phyloP scores from a whole-genome alignment of 2,329 filamentous ascomycete species.

The Phaeosphaeria sp. region DNA sequence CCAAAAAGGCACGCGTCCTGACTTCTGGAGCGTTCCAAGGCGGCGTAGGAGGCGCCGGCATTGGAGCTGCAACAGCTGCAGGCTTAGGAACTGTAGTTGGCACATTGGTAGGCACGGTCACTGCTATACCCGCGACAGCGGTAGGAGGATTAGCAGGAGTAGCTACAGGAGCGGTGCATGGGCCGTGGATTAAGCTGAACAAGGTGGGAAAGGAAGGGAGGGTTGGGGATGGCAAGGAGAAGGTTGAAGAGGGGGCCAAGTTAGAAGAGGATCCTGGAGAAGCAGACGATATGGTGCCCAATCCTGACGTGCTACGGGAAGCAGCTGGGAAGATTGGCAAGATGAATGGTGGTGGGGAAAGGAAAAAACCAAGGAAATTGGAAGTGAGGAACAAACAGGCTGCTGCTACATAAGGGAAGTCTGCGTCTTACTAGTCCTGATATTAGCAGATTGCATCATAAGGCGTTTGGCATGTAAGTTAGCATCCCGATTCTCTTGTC shows the following conservation, averaged over 20 bases:
- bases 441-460: not conserved
- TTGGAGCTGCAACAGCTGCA: slow-evolving; percentile 50
- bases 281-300: slow-evolving; percentile 4
- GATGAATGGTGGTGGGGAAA: slow-evolving; percentile 14
- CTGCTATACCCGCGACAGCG: slow-evolving; percentile 48
- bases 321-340: slow-evolving; percentile 11
- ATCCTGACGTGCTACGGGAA: slow-evolving; percentile 4
- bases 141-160: slow-evolving; percentile 50
- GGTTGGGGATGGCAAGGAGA: slow-evolving; percentile 11
- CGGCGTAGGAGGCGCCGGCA: slow-evolving; percentile 50
- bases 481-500: not conserved
- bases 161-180: slow-evolving; percentile 51
- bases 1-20: slow-evolving; percentile 43
- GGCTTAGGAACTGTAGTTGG: slow-evolving; percentile 53
- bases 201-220: slow-evolving; percentile 23
- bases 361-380: slow-evolving; percentile 34
- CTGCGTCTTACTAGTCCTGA: not conserved
- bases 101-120: slow-evolving; percentile 48
- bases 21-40: slow-evolving; percentile 50
- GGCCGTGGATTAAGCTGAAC: slow-evolving; percentile 51
- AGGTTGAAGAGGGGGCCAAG: slow-evolving; percentile 8
- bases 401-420: not conserved
- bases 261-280: slow-evolving; percentile 12
- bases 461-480: not conserved
- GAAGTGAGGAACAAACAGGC: slow-evolving; percentile 30